Base-by-base conservation (phyloP, 352 stramenopile species). In the Phytophthora brassicae region DNA sequence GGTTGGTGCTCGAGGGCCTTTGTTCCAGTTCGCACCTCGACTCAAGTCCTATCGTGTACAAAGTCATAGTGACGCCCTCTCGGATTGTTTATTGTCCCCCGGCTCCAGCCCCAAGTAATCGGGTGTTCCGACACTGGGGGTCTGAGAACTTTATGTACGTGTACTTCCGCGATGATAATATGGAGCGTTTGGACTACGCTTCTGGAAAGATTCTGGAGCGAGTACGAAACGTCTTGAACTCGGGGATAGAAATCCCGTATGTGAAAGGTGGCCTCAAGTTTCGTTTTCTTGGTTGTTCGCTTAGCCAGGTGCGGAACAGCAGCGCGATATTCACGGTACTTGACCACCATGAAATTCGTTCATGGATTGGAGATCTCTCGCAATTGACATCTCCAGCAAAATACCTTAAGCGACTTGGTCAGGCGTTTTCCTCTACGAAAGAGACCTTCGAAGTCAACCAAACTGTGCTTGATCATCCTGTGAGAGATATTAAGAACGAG, bases 131-230 rank as follows among this genome's bases (percentile, higher is more conserved):
- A 0, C 67, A 85, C 24, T 91, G 84, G 61, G 79, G 75, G 2
- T 67, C 84, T 0, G 59, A 83, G 12, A 81, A 93, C n/a, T 93
- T 93, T 42, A 79, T 93, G 67, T 89, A 90, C 38, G 80, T 91
- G 28, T 89, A 93, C 54, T 93, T 93, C 31, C 82, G 84, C 8
- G 84, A 93, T 56, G 84, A 93, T 57, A 89, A 88, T 35, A 83
- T 80, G 54, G 80, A 91, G 46, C 74, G 79, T 11, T 62, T 91
- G 29, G 80, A 93, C 12, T 89, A 86, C 56, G 70, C 64, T 0
- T 70, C 81, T 33, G 7, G 16, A 11, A 50, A 44, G 2, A 72
- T 90, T 41, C 55, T 81, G 33, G 12, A 56, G 36, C 64, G 72
- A 17, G 70, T 91, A 39, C 67, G 66, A 20, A 74, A 49, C 23